phyloP scores from a whole-genome alignment of 2,329 filamentous ascomycete genomes.

The Hypoxylon sp. region DNA sequence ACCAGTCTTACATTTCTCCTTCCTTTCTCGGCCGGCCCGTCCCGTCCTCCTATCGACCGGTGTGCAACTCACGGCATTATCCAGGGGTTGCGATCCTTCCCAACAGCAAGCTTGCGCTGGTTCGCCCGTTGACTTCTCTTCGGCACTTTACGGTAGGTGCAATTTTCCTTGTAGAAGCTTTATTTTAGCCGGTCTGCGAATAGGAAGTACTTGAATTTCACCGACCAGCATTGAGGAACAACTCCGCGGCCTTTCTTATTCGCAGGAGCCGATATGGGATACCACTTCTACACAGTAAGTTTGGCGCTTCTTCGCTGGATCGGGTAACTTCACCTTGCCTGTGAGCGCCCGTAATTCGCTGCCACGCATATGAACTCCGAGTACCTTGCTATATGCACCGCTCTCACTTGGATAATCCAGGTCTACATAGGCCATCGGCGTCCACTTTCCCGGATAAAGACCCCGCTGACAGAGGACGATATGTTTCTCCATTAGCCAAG shows the following conservation, averaged over 20 bases:
- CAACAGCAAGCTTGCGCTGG: slow-evolving; percentile 31
- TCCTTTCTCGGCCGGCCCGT: slow-evolving; percentile 51
- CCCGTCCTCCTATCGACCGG: slow-evolving; percentile 42
- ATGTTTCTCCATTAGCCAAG: slow-evolving; percentile 2
- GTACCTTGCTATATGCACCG: background rate
- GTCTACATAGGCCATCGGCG: slow-evolving; percentile 17
- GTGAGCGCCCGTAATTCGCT: slow-evolving; percentile 2
- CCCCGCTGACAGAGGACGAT: background rate
- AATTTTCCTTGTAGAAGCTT: slow-evolving; percentile 1
- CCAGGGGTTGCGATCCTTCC: slow-evolving; percentile 42
- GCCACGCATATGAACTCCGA: slow-evolving; percentile 5
- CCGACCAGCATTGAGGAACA: slow-evolving; percentile 5
- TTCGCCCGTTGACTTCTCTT: slow-evolving; percentile 16
- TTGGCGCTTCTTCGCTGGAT: background rate
- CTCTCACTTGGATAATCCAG: slow-evolving; percentile 7
- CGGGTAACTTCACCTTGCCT: slow-evolving; percentile 1
- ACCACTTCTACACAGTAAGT: background rate
- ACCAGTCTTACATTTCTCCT: slow-evolving; percentile 39
- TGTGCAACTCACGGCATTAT: slow-evolving; percentile 22
- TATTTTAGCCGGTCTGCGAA: slow-evolving; percentile 24
- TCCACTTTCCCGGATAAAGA: background rate
- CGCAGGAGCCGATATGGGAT: background rate
- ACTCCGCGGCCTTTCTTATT: slow-evolving; percentile 12
- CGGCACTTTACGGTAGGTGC: slow-evolving; percentile 16
- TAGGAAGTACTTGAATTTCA: slow-evolving; percentile 19